Percentiles rank a stretch among this genome's conserved stretches.
Conservation (phyloP, 176 grass and related monocot species). For the Phragmites australis region DNA sequence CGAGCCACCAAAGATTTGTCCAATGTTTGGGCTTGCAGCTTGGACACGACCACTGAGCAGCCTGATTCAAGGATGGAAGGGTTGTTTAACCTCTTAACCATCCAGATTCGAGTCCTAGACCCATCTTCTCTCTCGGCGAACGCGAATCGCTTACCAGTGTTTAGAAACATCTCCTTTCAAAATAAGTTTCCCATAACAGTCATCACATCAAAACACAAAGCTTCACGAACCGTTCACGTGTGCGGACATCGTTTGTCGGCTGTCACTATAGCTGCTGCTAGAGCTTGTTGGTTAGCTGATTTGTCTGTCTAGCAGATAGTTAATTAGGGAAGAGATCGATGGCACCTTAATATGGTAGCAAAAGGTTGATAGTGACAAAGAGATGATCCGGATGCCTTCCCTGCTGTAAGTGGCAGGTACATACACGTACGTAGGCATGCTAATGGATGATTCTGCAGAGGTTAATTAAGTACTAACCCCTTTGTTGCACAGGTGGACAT, state of each 20-base stretch:
- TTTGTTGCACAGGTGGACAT: conserved; percentile 23
- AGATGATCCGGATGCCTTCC: neutral
- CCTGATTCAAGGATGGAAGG: too few relatives aligned
- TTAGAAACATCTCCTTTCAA: neutral
- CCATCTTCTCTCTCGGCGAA: neutral
- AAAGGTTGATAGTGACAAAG: neutral
- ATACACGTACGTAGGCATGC: neutral
- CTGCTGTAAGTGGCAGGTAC: neutral
- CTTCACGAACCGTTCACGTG: conserved; percentile 7
- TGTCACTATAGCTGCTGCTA: conserved; percentile 1
- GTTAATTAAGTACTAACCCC: too few relatives aligned
- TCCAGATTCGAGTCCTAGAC: neutral
- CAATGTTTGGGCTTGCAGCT: too few relatives aligned
- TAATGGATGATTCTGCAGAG: neutral
- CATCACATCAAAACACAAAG: neutral
- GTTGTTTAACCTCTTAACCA: too few relatives aligned
- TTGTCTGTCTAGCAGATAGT: neutral
- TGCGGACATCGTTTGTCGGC: neutral
- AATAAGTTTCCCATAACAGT: neutral
- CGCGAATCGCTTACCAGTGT: neutral
- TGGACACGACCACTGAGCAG: too few relatives aligned
- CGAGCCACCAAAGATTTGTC: too few relatives aligned
- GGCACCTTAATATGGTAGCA: neutral
- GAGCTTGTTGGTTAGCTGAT: neutral
- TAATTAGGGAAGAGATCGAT: neutral